Evolutionary conservation across 768 basidiomycete genomes (phyloP), one percentile per base, ranked within the genome.

Genomic region (Boletus huronensis): DNA sequence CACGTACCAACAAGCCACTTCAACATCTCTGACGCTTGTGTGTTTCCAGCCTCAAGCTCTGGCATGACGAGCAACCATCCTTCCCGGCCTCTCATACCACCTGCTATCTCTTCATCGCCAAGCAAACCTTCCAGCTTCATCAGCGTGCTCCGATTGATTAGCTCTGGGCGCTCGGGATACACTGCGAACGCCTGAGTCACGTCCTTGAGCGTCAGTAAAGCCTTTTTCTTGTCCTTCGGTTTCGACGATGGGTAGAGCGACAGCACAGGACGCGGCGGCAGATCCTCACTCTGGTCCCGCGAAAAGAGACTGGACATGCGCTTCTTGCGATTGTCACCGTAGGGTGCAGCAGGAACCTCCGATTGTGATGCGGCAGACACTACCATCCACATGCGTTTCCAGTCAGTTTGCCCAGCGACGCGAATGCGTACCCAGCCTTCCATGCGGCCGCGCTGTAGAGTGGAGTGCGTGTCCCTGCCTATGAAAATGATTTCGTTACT

Each of bases 331-430:
- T 61, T 56, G 41, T 72, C 70, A 16, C 60, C 58, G 56, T 69
- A 39, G 58, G 64, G 31, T 47, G 64, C 35, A 63, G 69, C 52
- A 38, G 56, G 53, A 25, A 19, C 40, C 21, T 65, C 58, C 3
- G 67, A 38, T 35, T 74, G 72, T n/a, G 70, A 64, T 6, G 78
- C 81, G 45, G 80, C 79, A 55, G 75, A 76, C 6, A 97, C 74
- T 6, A 87, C 81, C 77, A 91, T 82, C 90, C 92, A 98, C 42
- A 94, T 79, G 39, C 84, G 81, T 69, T 93, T 93, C 96, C 96
- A 98, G 61, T 97, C 93, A 0, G 91, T 94, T 62, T 94, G 93
- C n/a, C 96, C 95, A n/a, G 94, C 88, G 36, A 98, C 78, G 42
- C 96, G 86, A 43, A 93, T 80, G 61, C 87, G 82, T 17, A 93